phyloP scores from a whole-genome alignment of 2,329 filamentous ascomycete species.

The Xylaria sp. region DNA sequence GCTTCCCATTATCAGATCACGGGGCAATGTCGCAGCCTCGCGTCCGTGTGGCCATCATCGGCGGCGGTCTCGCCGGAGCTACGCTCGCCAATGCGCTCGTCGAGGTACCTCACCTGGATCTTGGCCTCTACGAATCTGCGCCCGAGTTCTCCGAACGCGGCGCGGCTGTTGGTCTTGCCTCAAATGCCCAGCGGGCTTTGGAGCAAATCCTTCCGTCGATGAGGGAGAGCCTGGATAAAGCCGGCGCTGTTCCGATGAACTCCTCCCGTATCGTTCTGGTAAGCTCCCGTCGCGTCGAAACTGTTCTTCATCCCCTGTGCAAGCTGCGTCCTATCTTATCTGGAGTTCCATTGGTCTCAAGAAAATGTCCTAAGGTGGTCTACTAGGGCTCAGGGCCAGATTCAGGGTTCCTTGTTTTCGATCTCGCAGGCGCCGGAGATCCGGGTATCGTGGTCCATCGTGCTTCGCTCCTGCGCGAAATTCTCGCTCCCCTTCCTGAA shows the following conservation, averaged over 20 bases:
- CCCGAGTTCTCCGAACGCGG: slow-evolving; percentile 13
- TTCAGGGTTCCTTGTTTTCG: not conserved
- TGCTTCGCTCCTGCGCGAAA: slow-evolving; percentile 6
- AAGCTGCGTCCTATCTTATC: too few relatives aligned
- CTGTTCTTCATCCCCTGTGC: too few relatives aligned
- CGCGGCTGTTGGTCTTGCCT: not conserved
- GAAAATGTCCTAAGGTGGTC: not conserved
- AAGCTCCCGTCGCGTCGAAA: not conserved
- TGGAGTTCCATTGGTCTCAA: too few relatives aligned
- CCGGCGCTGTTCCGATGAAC: slow-evolving; percentile 8
- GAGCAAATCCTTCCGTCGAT: not conserved
- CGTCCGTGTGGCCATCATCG: slow-evolving; percentile 6
- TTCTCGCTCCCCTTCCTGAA: slow-evolving; percentile 2
- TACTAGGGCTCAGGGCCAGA: slow-evolving; percentile 12
- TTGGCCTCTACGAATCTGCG: slow-evolving; percentile 10
- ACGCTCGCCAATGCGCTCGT: slow-evolving; percentile 4
- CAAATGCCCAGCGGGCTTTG: not conserved
- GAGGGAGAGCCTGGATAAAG: not conserved
- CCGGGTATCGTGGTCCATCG: not conserved
- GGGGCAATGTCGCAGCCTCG: not conserved
- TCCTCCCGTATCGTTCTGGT: slow-evolving; percentile 1
- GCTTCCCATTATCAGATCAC: too few relatives aligned
- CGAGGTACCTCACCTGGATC: not conserved
- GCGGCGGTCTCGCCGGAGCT: slow-evolving; percentile 8
- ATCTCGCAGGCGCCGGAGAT: not conserved